Evolutionary conservation across 2,329 filamentous ascomycete genomes (phyloP), one percentile per base, ranked within the genome.

Genomic region (Chaetothyriales sp.): DNA sequence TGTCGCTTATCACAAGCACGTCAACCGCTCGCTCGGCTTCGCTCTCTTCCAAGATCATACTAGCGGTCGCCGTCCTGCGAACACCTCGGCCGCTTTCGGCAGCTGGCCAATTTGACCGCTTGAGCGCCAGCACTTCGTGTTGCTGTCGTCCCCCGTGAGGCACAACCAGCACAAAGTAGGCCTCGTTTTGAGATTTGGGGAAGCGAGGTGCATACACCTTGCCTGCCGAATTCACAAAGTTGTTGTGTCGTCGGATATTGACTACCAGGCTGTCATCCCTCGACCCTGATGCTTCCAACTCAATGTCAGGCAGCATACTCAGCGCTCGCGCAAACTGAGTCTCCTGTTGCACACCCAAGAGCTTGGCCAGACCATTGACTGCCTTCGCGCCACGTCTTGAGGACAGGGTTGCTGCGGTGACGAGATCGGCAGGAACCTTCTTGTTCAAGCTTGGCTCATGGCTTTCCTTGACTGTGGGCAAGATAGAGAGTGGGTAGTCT

Each of bases 131-230:
- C 42, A 96, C 75, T 59, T 95, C 55, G 8, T 42, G 86, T 53
- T 90, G 86, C 28, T 43, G 61, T 0, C 62, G 61, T 0, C 62
- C 48, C 4, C 58, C 57, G 39, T 62, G 55, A 32, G 58, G 60
- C 5, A 80, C 82, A 0, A 94, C 75, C 19, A 96, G 64, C 12
- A 92, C 78, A 66, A 98, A 96, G 77, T 83, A 96, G 0, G 89
- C 89, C 63, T 98, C 92, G 0, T 81, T 92, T 67, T 98, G 92
- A 15, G 88, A 81, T 68, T 98, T 98, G 1, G 90, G 90, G 68
- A 94, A 96, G 19, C 78, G 77, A 2, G 93, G 90, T 0, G 92
- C 87, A 60, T 83, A 95, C 63, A 95, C 84, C 54, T 83, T 78
- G 47, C 78, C 81, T 1, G 88, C 84, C 7, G 74, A 70, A 62